phyloP scores from a whole-genome alignment of 208 protist genomes.

The Leishmania mexicana region DNA sequence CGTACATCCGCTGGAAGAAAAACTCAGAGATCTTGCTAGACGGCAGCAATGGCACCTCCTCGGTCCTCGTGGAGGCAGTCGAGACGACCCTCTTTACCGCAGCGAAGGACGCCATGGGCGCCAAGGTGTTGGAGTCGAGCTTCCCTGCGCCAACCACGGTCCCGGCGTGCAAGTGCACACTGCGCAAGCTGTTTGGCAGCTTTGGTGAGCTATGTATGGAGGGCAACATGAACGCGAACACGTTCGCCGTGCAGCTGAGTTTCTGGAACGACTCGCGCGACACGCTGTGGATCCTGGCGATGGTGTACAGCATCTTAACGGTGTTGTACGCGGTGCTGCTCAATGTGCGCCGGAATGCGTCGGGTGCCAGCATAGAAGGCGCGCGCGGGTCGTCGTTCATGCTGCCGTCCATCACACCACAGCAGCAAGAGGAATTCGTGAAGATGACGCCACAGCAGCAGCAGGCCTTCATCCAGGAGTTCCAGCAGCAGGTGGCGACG shows the following conservation, averaged over 20 bases:
- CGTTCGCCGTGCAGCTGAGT: conserved; percentile 64
- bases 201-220: conserved; percentile 68
- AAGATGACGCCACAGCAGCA: conserved; percentile 56
- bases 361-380: not conserved
- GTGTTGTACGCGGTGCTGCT: conserved; percentile 64
- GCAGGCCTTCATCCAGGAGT: conserved; percentile 48
- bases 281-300: conserved; percentile 73
- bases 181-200: conserved; percentile 40
- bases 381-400: not conserved
- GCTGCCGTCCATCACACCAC: conserved; percentile 31
- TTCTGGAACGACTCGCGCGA: conserved; percentile 66
- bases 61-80: not conserved
- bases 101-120: not conserved
- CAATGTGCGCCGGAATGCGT: conserved; percentile 41
- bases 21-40: not conserved
- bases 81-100: not conserved
- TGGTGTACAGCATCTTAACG: conserved; percentile 60
- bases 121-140: not conserved
- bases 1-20: conserved; percentile 35
- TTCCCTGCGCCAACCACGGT: not conserved
- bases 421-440: conserved; percentile 45
- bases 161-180: conserved; percentile 14
- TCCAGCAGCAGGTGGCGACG: conserved; percentile 37
- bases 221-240: conserved; percentile 60
- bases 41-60: not conserved